A percentile compares a stretch with the other conserved stretches of the same genome.
These are phyloP conservation scores for Emericellopsis atlantica DNA, from an alignment of 2,329 filamentous ascomycete genomes.

Conservation along the genomic window DNA sequence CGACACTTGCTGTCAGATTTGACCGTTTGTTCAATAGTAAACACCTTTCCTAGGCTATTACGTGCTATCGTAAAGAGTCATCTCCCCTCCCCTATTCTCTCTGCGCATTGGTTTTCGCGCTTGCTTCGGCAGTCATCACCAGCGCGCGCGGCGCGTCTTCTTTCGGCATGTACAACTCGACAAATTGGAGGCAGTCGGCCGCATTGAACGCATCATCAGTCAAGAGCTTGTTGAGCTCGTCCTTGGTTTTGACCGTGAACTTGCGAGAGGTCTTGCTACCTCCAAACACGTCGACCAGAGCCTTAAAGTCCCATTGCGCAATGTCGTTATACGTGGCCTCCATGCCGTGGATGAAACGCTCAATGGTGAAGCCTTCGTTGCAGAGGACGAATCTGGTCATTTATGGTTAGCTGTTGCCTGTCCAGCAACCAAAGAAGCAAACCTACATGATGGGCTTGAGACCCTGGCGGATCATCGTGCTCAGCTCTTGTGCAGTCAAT, in stretches of 20 bases:
- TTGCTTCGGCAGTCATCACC: conserved; percentile 57
- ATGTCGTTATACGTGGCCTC: conserved; percentile 74
- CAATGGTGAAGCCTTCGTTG: conserved; percentile 84
- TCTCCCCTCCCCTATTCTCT: conserved; percentile 5
- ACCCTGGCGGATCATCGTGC: conserved; percentile 66
- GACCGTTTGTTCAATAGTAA: too few species aligned
- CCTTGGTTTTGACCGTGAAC: conserved; percentile 56
- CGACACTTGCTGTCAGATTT: too few species aligned
- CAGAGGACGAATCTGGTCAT: conserved; percentile 61
- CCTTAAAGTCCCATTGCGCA: conserved; percentile 59
- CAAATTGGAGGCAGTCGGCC: conserved; percentile 48
- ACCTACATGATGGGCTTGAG: conserved; percentile 66
- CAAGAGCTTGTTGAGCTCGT: conserved; percentile 55
- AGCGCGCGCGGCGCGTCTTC: conserved; percentile 64
- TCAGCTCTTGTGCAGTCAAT: conserved; percentile 71
- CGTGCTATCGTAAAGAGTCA: too few species aligned
- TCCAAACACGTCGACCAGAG: conserved; percentile 56
- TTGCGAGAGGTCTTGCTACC: conserved; percentile 44
- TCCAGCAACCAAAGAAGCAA: not conserved
- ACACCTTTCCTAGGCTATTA: too few species aligned
- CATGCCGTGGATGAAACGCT: conserved; percentile 79
- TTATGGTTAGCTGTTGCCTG: conserved; percentile 7
- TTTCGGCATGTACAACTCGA: conserved; percentile 71
- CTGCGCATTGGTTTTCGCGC: conserved; percentile 53
- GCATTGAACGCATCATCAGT: conserved; percentile 50